Conservation (phyloP, 2,329 filamentous ascomycete species). For the Paramyrothecium roridum region DNA sequence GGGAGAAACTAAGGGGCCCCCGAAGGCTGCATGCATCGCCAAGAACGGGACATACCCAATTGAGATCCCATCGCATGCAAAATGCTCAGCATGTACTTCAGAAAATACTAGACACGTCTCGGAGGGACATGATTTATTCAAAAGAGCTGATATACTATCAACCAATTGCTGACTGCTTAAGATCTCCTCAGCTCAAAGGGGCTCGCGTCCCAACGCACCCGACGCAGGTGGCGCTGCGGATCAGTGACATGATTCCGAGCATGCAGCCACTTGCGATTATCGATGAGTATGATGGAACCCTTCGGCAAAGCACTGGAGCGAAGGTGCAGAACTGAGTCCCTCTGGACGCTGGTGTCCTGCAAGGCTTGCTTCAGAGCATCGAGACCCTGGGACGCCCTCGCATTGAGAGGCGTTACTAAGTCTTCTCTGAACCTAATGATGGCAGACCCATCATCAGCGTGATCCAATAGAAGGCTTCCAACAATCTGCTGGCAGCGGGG, state of each 20-base stretch:
- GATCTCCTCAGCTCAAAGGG: slow-evolving; percentile 12
- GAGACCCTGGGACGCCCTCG: slow-evolving; percentile 16
- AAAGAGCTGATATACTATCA: too few relatives aligned
- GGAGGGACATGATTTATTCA: too few relatives aligned
- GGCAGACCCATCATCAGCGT: background rate
- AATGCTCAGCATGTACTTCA: too few relatives aligned
- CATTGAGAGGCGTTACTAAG: slow-evolving; percentile 22
- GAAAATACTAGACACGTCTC: too few relatives aligned
- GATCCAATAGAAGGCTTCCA: slow-evolving; percentile 15
- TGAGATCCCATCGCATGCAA: too few relatives aligned
- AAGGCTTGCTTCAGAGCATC: slow-evolving; percentile 17
- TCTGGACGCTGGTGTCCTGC: slow-evolving; percentile 6
- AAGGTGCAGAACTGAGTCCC: slow-evolving; percentile 18
- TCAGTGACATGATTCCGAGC: slow-evolving; percentile 26
- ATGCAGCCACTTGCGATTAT: slow-evolving; percentile 32
- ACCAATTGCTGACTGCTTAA: too few relatives aligned
- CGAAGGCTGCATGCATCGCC: too few relatives aligned
- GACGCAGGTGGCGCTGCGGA: slow-evolving; percentile 28
- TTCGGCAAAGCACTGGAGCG: slow-evolving; percentile 19
- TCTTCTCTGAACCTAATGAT: slow-evolving; percentile 28
- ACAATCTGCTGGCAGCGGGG: slow-evolving; percentile 10
- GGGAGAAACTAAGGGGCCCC: too few relatives aligned
- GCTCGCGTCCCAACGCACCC: slow-evolving; percentile 29
- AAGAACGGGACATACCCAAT: too few relatives aligned
- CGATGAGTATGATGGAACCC: slow-evolving; percentile 25